Conservation (phyloP, 192 early-diverging fungal species). For the Podochytrium sp. region DNA sequence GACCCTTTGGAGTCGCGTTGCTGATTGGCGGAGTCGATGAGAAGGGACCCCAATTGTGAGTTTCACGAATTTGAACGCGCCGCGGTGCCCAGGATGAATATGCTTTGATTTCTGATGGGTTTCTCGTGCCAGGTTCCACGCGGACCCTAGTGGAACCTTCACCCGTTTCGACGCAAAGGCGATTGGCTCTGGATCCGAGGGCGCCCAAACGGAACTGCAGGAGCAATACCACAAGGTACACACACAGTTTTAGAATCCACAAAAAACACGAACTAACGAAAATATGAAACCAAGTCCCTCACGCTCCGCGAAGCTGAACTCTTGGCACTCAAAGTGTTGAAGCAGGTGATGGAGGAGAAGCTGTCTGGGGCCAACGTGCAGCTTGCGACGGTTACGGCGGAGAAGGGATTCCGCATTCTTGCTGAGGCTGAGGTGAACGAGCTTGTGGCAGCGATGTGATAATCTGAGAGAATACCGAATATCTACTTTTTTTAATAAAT, state of each 20-base stretch:
- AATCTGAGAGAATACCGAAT: not conserved
- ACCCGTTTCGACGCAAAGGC: conserved; percentile 96
- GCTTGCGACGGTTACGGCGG: conserved; percentile 83
- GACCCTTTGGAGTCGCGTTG: conserved; percentile 99
- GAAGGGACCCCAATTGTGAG: conserved; percentile 94
- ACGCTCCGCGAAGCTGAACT: conserved; percentile 85
- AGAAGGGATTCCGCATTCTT: conserved; percentile 80
- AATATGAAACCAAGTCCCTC: conserved; percentile 59
- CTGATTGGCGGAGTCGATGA: conserved; percentile 97
- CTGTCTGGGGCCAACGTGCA: conserved; percentile 94
- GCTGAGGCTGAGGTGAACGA: conserved; percentile 72
- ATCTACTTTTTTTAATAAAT: not conserved
- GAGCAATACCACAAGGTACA: conserved; percentile 90
- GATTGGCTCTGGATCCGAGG: conserved; percentile 98
- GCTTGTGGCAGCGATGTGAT: conserved; percentile 41
- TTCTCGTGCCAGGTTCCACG: conserved; percentile 72
- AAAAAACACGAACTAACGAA: not conserved
- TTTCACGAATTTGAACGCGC: not conserved
- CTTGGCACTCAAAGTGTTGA: conserved; percentile 92
- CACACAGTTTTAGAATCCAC: not conserved
- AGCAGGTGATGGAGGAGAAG: conserved; percentile 99
- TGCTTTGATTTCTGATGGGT: not conserved
- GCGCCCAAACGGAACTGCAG: conserved; percentile 96
- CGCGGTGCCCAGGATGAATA: not conserved
- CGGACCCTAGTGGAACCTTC: conserved; percentile 98